These are phyloP conservation scores for Schizophyllum amplum DNA, from an alignment of 1,284 basidiomycete genomes.

Conservation along the genomic window DNA sequence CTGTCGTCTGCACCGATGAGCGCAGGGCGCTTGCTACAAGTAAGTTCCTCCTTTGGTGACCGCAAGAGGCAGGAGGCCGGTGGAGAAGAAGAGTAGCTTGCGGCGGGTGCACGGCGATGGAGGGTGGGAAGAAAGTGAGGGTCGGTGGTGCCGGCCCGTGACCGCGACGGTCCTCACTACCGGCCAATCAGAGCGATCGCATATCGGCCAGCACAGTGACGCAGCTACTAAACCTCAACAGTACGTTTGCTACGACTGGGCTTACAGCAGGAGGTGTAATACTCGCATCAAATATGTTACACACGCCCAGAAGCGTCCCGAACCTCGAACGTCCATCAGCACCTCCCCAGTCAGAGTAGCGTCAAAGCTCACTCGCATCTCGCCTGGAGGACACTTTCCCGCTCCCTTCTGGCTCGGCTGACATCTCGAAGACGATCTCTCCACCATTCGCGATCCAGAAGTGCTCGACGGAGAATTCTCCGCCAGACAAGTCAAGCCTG, in stretches of 20 bases:
- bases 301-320: neutral
- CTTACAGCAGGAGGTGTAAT: neutral
- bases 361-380: neutral
- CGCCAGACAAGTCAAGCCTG: neutral
- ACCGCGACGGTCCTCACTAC: neutral
- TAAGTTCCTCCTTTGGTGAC: neutral
- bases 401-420: slow-evolving; percentile 26
- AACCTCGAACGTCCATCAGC: neutral
- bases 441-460: slow-evolving; percentile 49
- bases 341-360: neutral
- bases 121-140: neutral
- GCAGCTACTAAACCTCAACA: too few species aligned
- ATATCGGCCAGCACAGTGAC: neutral
- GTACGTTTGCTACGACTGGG: too few species aligned
- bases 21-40: neutral
- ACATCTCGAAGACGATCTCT: slow-evolving; percentile 60
- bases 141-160: neutral
- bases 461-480: slow-evolving; percentile 46
- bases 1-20: neutral
- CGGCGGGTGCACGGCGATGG: neutral
- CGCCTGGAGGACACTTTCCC: neutral
- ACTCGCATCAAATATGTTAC: neutral
- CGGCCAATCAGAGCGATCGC: neutral
- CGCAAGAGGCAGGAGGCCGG: neutral
- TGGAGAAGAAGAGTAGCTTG: neutral